These are phyloP conservation scores for Asterella californica DNA, from an alignment of 225 moss, liverwort and hornwort genomes.

Conservation along the genomic window DNA sequence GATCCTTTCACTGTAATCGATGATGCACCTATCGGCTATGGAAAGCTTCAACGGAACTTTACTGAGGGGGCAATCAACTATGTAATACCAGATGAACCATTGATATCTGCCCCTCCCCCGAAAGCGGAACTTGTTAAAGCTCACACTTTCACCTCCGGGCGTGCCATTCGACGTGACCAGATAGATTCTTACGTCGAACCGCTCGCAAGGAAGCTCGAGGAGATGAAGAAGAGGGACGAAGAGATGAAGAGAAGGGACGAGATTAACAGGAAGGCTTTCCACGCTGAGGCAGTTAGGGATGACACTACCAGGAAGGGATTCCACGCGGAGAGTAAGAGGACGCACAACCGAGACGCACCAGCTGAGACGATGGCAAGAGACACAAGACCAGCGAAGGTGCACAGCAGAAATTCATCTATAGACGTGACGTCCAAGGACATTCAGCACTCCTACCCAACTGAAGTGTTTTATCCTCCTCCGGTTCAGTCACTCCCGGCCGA, in stretches of 20 bases:
- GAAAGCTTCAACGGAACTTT: slow-evolving; percentile 14
- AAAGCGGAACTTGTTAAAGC: slow-evolving; percentile 34
- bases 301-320: not conserved
- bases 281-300: not conserved
- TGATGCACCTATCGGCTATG: not conserved
- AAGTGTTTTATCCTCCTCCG: slow-evolving; percentile 19
- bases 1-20: slow-evolving; percentile 17
- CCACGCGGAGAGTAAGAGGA: not conserved
- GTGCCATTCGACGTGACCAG: slow-evolving; percentile 45
- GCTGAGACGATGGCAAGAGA: slow-evolving; percentile 7
- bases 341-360: not conserved
- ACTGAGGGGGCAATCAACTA: slow-evolving; percentile 16
- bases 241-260: slow-evolving; percentile 16
- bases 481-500: slow-evolving; percentile 12
- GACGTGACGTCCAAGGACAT: slow-evolving; percentile 14
- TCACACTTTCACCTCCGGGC: slow-evolving; percentile 41
- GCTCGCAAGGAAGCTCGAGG: slow-evolving; percentile 38
- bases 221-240: slow-evolving; percentile 24
- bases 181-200: slow-evolving; percentile 42
- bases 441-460: slow-evolving; percentile 16
- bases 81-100: not conserved
- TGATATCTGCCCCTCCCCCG: slow-evolving; percentile 17
- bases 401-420: slow-evolving; percentile 18
- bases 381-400: slow-evolving; percentile 4
- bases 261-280: not conserved